Evolutionary conservation across 306 rosid species (phyloP), one percentile per base, ranked within the genome.

Genomic region (Prunus mongolica): DNA sequence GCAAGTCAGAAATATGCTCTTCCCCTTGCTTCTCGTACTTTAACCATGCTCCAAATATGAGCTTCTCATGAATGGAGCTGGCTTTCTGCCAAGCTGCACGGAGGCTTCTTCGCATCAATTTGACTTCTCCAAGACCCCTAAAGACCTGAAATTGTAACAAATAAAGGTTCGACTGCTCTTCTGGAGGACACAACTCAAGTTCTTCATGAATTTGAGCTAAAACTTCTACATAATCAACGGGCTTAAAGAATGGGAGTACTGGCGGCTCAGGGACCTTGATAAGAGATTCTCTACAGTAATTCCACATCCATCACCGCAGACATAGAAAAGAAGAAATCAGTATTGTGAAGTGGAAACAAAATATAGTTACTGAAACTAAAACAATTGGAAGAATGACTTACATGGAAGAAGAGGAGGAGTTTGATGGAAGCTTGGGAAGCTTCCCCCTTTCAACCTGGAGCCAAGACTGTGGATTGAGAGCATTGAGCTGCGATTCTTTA

Each of bases 401-500:
- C 98, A 93, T 89, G 61, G 98, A 91, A 30, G 98, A 66, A 77
- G 90, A 86, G 46, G 93, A 84, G 65, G 85, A 78, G 72, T 82
- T 83, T 32, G 91, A 83, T 18, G 98, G 77, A 65, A 86, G 78
- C 79, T 93, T 89, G 62, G 90, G 72, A 74, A 86, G 86, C 84
- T 93, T 91, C 79, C 97, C 98, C 80, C 98, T 89, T 82, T 93
- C 98, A 83, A 93, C 98, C 73, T 93, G 98, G 58, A 93, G 98
- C 96, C 98, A 93, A 58, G 98, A 86, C 84, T 91, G 93, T 18
- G 98, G 97, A 86, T 88, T 89, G 41, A 89, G 76, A 80, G 92
- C 90, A 89, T 87, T 91, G 47, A 85, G 87, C 74, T 88, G 96
- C 12, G 82, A 78, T 54, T 88, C 97, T 88, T 89, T 93, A 74